These are phyloP conservation scores for Paramyrothecium roridum DNA, from an alignment of 2,329 filamentous ascomycete genomes.

Conservation along the genomic window DNA sequence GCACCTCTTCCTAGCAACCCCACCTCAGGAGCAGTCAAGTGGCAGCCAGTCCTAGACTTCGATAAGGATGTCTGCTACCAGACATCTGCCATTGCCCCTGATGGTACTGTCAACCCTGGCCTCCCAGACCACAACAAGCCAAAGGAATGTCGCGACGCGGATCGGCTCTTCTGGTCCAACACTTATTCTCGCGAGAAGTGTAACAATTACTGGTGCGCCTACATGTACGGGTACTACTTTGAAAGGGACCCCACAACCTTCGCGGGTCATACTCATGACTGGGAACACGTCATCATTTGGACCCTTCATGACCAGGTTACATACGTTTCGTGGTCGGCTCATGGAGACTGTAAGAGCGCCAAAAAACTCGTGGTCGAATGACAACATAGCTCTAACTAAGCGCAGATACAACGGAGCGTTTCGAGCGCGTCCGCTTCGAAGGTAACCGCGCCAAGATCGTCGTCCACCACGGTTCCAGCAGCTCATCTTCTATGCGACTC, in stretches of 20 bases:
- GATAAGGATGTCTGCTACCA: background rate
- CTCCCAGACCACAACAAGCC: background rate
- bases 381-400: too few species aligned
- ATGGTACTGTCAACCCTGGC: background rate
- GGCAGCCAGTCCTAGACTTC: conserved; percentile 16
- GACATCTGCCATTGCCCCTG: background rate
- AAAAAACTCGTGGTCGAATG: too few species aligned
- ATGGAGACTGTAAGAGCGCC: conserved; percentile 1
- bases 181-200: background rate
- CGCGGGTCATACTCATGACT: background rate
- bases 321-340: background rate
- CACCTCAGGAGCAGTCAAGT: conserved; percentile 14
- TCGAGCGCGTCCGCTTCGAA: background rate
- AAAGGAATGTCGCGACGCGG: background rate
- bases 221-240: conserved; percentile 1
- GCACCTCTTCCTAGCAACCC: conserved; percentile 12
- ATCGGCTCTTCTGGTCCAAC: background rate
- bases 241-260: background rate
- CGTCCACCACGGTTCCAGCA: conserved; percentile 31
- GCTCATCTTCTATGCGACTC: conserved; percentile 32
- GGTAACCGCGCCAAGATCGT: conserved; percentile 29
- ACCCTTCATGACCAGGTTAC: background rate
- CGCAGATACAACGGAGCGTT: too few species aligned
- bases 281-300: conserved; percentile 1
- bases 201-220: background rate